These are phyloP conservation scores for Amphibolis antarctica DNA, from an alignment of 106 monocot species.

Conservation along the genomic window DNA sequence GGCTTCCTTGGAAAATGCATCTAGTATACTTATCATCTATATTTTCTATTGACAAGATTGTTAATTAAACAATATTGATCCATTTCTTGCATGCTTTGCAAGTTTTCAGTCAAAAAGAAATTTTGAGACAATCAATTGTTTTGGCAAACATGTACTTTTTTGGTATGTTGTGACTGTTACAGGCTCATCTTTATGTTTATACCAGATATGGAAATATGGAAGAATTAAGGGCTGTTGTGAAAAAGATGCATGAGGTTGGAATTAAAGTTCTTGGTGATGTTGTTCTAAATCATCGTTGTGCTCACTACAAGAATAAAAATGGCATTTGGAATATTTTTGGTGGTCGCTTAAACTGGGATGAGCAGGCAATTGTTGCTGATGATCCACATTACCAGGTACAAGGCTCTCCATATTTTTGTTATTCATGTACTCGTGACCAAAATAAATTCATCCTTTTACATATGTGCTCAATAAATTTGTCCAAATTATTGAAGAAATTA, in stretches of 20 bases:
- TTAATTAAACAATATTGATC: neutral
- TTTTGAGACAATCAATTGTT: too few relatives aligned
- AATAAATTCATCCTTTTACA: too few relatives aligned
- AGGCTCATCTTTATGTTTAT: neutral
- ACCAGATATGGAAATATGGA: slow-evolving; percentile 84
- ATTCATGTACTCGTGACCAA: too few relatives aligned
- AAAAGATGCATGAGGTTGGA: slow-evolving; percentile 55
- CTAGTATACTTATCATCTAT: neutral
- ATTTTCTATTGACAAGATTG: neutral
- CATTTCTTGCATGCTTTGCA: neutral
- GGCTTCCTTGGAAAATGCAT: neutral
- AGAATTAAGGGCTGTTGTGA: slow-evolving; percentile 67
- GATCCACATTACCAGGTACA: slow-evolving; percentile 98
- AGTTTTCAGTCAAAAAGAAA: too few relatives aligned
- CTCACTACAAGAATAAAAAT: slow-evolving; percentile 64
- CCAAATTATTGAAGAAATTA: too few relatives aligned
- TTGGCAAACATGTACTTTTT: too few relatives aligned
- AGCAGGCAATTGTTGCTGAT: slow-evolving; percentile 82
- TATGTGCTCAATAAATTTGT: too few relatives aligned
- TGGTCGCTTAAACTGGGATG: slow-evolving; percentile 90
- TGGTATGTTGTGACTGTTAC: too few relatives aligned
- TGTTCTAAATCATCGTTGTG: slow-evolving; percentile 96
- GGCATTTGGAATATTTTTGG: slow-evolving; percentile 96
- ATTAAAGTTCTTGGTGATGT: slow-evolving; percentile 90
- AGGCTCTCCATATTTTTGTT: neutral